A percentile compares a stretch with the other conserved stretches of the same genome.
Conservation (phyloP, 163 green algal genomes). For the Chloroidium sp. region DNA sequence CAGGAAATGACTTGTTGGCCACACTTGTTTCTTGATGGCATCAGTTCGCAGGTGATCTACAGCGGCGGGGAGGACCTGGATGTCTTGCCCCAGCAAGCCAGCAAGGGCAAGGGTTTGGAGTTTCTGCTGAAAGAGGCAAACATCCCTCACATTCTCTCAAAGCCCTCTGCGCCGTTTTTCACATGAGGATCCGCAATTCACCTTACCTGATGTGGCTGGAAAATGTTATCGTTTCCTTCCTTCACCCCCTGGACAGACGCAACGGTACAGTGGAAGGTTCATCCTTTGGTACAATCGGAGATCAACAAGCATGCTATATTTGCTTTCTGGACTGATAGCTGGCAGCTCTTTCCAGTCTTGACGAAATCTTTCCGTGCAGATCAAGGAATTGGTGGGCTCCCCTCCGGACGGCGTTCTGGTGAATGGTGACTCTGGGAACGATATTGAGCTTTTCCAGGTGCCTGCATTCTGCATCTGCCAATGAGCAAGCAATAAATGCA, state of each 20-base stretch:
- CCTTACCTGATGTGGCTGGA: too few species aligned
- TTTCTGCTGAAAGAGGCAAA: constrained; percentile 61
- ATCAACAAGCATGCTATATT: too few species aligned
- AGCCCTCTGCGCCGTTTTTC: not conserved
- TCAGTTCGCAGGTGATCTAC: constrained; percentile 52
- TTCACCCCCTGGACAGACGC: too few species aligned
- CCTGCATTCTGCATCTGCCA: too few species aligned
- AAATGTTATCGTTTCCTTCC: too few species aligned
- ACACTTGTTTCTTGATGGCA: not conserved
- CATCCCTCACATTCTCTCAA: not conserved
- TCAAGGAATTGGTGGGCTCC: constrained; percentile 15
- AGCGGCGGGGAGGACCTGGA: constrained; percentile 82
- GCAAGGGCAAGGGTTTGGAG: constrained; percentile 62
- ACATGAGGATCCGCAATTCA: too few species aligned
- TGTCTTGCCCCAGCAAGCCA: constrained; percentile 59
- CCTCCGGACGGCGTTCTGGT: constrained; percentile 41
- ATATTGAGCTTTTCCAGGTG: constrained; percentile 87
- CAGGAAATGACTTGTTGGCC: not conserved
- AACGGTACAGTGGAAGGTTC: too few species aligned
- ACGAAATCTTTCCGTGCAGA: constrained; percentile 10
- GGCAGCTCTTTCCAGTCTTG: too few species aligned
- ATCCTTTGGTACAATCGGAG: too few species aligned
- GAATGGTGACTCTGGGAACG: constrained; percentile 88
- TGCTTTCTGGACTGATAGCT: too few species aligned
- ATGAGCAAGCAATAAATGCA: too few species aligned